These are phyloP conservation scores for Penicillium expansum DNA, from an alignment of 2,329 filamentous ascomycete genomes.

Conservation along the genomic window DNA sequence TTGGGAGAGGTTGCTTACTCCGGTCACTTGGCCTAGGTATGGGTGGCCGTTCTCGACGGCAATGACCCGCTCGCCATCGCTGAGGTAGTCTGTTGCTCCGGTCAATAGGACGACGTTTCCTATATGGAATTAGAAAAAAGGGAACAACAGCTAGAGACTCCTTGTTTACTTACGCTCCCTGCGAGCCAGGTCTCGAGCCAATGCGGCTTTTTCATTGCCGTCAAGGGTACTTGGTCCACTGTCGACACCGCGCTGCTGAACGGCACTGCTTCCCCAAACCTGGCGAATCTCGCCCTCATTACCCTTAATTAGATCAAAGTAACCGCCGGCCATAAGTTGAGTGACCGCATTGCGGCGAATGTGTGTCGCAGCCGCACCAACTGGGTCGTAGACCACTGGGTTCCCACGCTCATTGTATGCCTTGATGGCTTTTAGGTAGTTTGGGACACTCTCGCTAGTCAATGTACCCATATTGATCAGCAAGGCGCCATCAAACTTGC, in stretches of 20 bases:
- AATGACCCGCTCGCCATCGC: constrained; percentile 67
- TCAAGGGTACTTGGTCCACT: constrained; percentile 59
- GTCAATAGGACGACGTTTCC: constrained; percentile 76
- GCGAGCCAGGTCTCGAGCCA: constrained; percentile 66
- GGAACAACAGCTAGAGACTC: background rate
- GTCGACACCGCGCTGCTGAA: constrained; percentile 81
- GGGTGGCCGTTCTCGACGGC: constrained; percentile 74
- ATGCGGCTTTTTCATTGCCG: constrained; percentile 54
- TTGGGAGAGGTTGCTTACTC: constrained; percentile 30
- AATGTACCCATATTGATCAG: constrained; percentile 96
- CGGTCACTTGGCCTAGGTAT: constrained; percentile 47
- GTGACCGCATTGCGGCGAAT: constrained; percentile 70
- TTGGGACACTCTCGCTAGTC: constrained; percentile 68
- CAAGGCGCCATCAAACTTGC: constrained; percentile 70
- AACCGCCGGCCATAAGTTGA: constrained; percentile 67
- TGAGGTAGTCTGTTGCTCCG: constrained; percentile 71
- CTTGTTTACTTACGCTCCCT: constrained; percentile 51
- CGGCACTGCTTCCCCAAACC: constrained; percentile 58
- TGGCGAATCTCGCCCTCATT: constrained; percentile 86
- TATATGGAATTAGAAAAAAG: constrained; percentile 14
- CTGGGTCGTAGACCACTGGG: constrained; percentile 82
- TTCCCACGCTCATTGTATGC: constrained; percentile 78
- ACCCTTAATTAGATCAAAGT: constrained; percentile 87
- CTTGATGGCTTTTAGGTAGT: constrained; percentile 69
- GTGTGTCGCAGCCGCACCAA: constrained; percentile 80